Conservation (phyloP, 1,139 yeast genomes). For the Yamadazyma dendronema region DNA sequence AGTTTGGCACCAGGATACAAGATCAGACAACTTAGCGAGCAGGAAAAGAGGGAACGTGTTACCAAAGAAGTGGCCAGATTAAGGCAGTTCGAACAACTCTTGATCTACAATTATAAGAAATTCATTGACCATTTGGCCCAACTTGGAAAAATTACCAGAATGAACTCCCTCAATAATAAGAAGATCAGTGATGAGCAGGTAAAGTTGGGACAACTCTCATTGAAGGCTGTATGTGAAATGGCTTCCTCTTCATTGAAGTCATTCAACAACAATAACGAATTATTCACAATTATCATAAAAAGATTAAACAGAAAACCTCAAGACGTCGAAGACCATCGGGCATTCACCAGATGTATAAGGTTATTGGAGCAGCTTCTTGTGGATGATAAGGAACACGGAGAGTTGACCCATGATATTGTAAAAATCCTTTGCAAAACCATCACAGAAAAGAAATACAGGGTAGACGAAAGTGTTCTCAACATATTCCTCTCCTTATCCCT, state of each 20-base stretch:
- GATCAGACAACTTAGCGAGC: conserved; percentile 77
- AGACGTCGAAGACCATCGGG: conserved; percentile 42
- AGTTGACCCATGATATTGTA: conserved; percentile 71
- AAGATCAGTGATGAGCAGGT: conserved; percentile 37
- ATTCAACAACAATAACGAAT: conserved; percentile 77
- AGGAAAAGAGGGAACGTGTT: conserved; percentile 79
- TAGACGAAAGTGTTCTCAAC: conserved; percentile 81
- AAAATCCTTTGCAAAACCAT: conserved; percentile 67
- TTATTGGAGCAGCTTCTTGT: conserved; percentile 63
- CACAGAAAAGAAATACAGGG: conserved; percentile 71
- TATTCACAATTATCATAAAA: conserved; percentile 64
- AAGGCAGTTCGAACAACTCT: conserved; percentile 75
- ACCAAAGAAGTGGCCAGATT: conserved; percentile 75
- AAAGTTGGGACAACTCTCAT: conserved; percentile 56
- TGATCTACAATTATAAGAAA: conserved; percentile 67
- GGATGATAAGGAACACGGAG: conserved; percentile 78
- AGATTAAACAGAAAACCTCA: conserved; percentile 58
- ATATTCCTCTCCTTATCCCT: conserved; percentile 71
- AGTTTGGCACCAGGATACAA: conserved; percentile 85
- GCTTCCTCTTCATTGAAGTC: conserved; percentile 61
- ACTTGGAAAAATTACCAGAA: conserved; percentile 37
- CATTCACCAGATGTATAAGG: conserved; percentile 60
- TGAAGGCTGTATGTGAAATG: conserved; percentile 80
- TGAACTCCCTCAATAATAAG: conserved; percentile 41
- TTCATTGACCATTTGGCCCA: conserved; percentile 58